Base-by-base conservation (phyloP, 176 grass and related monocot genomes). In the Hyparrhenia diplandra region DNA sequence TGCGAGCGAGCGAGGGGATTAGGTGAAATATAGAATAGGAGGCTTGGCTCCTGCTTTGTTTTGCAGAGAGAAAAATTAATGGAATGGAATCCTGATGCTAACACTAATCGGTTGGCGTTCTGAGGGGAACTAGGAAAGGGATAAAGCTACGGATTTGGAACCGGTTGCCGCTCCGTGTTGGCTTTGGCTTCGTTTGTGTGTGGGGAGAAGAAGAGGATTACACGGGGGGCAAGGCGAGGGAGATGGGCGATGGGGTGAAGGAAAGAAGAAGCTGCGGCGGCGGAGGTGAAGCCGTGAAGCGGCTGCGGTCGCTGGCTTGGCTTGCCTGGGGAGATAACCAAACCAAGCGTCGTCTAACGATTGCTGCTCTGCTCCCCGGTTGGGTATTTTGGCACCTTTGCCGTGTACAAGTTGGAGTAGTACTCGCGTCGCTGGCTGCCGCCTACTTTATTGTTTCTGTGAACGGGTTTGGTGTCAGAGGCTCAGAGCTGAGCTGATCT, bases 11-110 rank as follows among this genome's bases (percentile, higher is more conserved):
- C n/a, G 28, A 51, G 30, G 81, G 78, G 87, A 85, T 89, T 89
- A 45, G 58, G 82, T 89, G 82, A 77, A 85, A 80, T 52, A 80
- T 52, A 67, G 47, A 84, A 41, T 14, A 28, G 35, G n/a, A 41
- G n/a, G 36, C 31, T 8, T 78, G 16, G 67, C 28, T 16, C 62
- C 21, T 23, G 32, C 13, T 35, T 37, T 61, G 5, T 27, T 13
- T 23, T 27, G 0, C 7, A 6, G 5, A 74, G 37, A 45, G 24
- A 8, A 42, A 21, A 32, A n/a, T 42, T 34, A 36, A 83, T 74
- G 41, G 70, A 17, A 25, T 14, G n/a, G n/a, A 24, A 24, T 16
- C 42, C 18, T 17, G 62, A 8, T 34, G 61, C 21, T 79, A 23
- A 34, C 4, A 5, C 40, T 14, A 49, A 47, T 29, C 25, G 42